Base-by-base conservation (phyloP, 139 green algal species). In the Diplosphaera chodatii region DNA sequence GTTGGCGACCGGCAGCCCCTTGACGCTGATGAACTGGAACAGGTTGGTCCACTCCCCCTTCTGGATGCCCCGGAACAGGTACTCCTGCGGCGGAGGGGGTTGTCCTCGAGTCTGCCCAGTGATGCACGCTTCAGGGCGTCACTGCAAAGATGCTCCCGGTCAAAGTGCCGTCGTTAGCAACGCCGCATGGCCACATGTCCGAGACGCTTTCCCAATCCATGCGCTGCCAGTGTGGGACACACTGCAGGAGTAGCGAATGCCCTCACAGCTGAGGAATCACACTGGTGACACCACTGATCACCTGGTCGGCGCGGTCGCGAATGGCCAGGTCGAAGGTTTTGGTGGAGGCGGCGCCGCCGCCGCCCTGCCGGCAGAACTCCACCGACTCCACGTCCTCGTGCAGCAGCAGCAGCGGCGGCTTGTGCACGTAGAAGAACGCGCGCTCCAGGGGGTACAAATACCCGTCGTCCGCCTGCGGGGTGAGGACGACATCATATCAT, bases 371-470 rank as follows among this genome's bases (percentile, higher is more conserved):
- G 77, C 92, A 78, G 69, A 99, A 98, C 88, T 98, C 94, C 15
- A 98, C 83, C 55, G 73, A 85, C 40, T 91, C 83, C 29, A 98
- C 85, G 62, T 98, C 91, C 1, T 96, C 91, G 70, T 91, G 87
- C 56, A 82, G 69, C 22, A 98, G 84, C 41, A 97, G 87, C 68
- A 93, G 88, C n/a, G 94, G 92, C 33, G 95, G 95, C 80, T 99
- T 99, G 65, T 94, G 90, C 1, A 98, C 82, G 79, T 96, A 98
- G 84, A 99, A 97, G 91, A 99, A 98, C 40, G 88, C 86, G 31
- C 87, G 84, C 76, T 98, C 92, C 69, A 99, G 85, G 15, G 95
- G 95, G 83, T 96, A 99, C 65, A 99, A 78, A 77, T 92, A 92
- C 29, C 92, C 89, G 63, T 93, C 87, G 68, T 96, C 90, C 21